Evolutionary conservation across 2,329 filamentous ascomycete species (phyloP).

Genomic region (Alternaria consortialis): DNA sequence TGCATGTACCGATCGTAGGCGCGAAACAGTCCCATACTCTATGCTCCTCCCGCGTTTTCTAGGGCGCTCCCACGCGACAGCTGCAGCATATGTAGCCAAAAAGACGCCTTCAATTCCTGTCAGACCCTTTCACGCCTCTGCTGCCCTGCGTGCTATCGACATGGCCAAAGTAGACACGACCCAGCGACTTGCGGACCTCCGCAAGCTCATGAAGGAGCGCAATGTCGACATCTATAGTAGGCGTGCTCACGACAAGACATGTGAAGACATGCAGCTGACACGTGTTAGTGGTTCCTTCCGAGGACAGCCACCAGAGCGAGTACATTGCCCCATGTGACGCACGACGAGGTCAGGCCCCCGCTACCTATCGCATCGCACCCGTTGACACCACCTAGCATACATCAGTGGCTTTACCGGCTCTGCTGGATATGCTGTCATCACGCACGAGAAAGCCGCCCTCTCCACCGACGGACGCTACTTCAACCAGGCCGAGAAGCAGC

Average conservation of each 20-base stretch:
- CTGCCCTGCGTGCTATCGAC: constrained; percentile 52
- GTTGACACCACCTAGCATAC: constrained; percentile 65
- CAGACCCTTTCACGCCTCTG: constrained; percentile 45
- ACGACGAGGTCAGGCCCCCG: constrained; percentile 68
- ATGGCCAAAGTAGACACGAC: constrained; percentile 86
- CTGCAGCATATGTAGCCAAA: constrained; percentile 37
- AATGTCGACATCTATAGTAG: constrained; percentile 92
- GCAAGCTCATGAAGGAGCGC: constrained; percentile 85
- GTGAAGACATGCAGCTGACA: constrained; percentile 47
- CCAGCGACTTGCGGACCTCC: constrained; percentile 76
- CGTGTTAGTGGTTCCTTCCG: constrained; percentile 84
- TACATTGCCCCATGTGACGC: constrained; percentile 97
- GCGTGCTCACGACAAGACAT: background rate
- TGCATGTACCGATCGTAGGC: constrained; percentile 34
- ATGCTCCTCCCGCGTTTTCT: constrained; percentile 46
- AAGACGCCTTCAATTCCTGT: constrained; percentile 19
- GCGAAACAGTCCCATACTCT: constrained; percentile 19
- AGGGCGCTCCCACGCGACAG: constrained; percentile 40
- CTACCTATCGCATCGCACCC: constrained; percentile 26
- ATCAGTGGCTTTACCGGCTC: constrained; percentile 96
- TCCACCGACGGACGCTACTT: constrained; percentile 98
- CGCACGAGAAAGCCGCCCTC: constrained; percentile 83
- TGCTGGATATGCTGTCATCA: constrained; percentile 90
- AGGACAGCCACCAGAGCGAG: constrained; percentile 97
- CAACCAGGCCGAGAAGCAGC: constrained; percentile 90